Percentiles rank a stretch among this genome's conserved stretches.
These are phyloP conservation scores for Diaporthe velutina DNA, from an alignment of 2,329 filamentous ascomycete genomes.

Conservation along the genomic window DNA sequence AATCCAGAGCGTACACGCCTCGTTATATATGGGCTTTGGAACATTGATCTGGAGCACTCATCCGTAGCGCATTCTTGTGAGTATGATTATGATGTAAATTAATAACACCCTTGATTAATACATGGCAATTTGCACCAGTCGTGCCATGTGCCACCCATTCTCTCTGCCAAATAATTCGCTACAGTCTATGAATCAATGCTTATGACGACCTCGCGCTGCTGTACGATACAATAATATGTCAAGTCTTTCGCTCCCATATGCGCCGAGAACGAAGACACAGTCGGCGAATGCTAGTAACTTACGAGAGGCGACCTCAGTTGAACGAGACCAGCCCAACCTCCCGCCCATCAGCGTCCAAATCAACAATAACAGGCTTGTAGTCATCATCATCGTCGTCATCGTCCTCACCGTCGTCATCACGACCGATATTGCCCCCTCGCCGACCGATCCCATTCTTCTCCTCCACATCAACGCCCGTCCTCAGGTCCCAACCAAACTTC, in stretches of 20 bases:
- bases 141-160: no score
- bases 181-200: background rate
- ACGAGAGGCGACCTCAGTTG: slow-evolving; percentile 41
- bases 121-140: no score
- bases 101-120: background rate
- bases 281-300: background rate
- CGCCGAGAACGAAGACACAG: no score
- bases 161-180: background rate
- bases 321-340: slow-evolving; percentile 66
- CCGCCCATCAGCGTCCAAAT: slow-evolving; percentile 64
- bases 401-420: slow-evolving; percentile 65
- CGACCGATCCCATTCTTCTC: slow-evolving; percentile 59
- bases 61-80: background rate
- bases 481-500: slow-evolving; percentile 68
- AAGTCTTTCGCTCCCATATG: background rate
- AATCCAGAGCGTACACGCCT: background rate
- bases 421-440: background rate
- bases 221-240: no score
- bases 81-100: background rate
- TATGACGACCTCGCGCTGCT: background rate
- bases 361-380: slow-evolving; percentile 65
- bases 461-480: slow-evolving; percentile 63
- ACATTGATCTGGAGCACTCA: background rate
- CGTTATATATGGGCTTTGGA: background rate
- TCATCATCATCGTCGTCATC: slow-evolving; percentile 60